Percentiles rank a stretch among this genome's conserved stretches.
Evolutionary conservation across 2,329 filamentous ascomycete genomes (phyloP).

Genomic region (Whalleya microplaca): DNA sequence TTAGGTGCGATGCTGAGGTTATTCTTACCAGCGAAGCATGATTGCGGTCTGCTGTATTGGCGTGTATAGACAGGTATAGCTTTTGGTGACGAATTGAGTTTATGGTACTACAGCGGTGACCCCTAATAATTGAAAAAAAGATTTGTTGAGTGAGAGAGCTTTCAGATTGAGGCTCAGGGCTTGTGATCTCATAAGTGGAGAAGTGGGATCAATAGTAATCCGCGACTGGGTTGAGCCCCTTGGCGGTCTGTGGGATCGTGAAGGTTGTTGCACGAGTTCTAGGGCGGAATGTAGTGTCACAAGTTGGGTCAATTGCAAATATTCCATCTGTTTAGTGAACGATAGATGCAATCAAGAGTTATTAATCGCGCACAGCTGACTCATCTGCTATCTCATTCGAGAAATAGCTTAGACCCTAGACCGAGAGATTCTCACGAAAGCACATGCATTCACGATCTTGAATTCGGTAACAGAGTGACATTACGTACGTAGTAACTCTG

Average conservation of each 20-base stretch:
- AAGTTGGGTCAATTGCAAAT: no score
- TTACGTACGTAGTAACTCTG: no score
- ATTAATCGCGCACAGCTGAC: not conserved
- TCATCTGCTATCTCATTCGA: not conserved
- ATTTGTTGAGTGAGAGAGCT: not conserved
- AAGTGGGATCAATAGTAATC: not conserved
- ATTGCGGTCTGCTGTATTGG: conserved; percentile 21
- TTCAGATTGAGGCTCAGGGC: not conserved
- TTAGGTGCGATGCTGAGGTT: conserved; percentile 13
- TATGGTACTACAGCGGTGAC: conserved; percentile 4
- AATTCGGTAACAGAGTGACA: not conserved
- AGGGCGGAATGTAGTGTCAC: no score
- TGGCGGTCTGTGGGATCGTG: not conserved
- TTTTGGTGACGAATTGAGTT: conserved; percentile 11
- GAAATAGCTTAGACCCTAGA: not conserved
- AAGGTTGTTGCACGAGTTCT: no score
- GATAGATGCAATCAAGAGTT: not conserved
- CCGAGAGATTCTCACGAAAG: no score
- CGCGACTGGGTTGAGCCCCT: not conserved
- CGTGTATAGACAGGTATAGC: conserved; percentile 15
- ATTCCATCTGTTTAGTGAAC: no score
- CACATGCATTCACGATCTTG: no score
- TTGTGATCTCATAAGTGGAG: not conserved
- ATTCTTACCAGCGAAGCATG: conserved; percentile 37
- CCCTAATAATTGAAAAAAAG: conserved; percentile 5